Evolutionary conservation across 306 rosid genomes (phyloP).

Genomic region (Corylus heterophylla): DNA sequence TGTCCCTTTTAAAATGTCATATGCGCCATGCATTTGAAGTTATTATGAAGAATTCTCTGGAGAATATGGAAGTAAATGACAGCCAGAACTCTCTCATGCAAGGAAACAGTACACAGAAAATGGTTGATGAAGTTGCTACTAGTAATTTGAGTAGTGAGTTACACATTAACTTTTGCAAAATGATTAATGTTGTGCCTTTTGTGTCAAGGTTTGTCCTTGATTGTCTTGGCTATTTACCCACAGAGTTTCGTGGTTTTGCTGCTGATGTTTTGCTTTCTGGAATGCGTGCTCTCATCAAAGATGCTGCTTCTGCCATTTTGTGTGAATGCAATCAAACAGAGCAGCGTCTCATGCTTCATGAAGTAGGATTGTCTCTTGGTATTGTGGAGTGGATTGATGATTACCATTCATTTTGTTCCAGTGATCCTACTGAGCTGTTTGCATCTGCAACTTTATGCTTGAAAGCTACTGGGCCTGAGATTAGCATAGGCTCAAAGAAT

Average conservation of each 20-base stretch:
- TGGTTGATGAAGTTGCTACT: slow-evolving; percentile 30
- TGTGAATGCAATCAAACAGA: slow-evolving; percentile 60
- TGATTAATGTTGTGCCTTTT: slow-evolving; percentile 42
- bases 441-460: slow-evolving; percentile 34
- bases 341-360: slow-evolving; percentile 86
- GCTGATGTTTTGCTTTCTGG: slow-evolving; percentile 77
- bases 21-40: slow-evolving; percentile 71
- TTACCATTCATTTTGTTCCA: slow-evolving; percentile 52
- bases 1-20: slow-evolving; percentile 77
- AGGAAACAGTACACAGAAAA: slow-evolving; percentile 37
- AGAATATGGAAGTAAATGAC: slow-evolving; percentile 34
- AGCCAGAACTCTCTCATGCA: slow-evolving; percentile 36
- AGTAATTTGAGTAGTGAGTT: slow-evolving; percentile 41
- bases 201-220: slow-evolving; percentile 73
- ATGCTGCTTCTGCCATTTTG: slow-evolving; percentile 75
- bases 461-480: slow-evolving; percentile 34
- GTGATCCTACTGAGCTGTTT: slow-evolving; percentile 26
- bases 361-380: slow-evolving; percentile 77
- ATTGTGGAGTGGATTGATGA: slow-evolving; percentile 80
- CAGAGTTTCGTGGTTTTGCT: slow-evolving; percentile 68
- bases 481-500: slow-evolving; percentile 24
- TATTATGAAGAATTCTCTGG: slow-evolving; percentile 53
- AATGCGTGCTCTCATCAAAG: slow-evolving; percentile 65
- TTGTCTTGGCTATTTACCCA: slow-evolving; percentile 69
- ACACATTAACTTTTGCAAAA: slow-evolving; percentile 36